phyloP scores from a whole-genome alignment of 2,329 filamentous ascomycete species.

The Phyllosticta capitalensis region DNA sequence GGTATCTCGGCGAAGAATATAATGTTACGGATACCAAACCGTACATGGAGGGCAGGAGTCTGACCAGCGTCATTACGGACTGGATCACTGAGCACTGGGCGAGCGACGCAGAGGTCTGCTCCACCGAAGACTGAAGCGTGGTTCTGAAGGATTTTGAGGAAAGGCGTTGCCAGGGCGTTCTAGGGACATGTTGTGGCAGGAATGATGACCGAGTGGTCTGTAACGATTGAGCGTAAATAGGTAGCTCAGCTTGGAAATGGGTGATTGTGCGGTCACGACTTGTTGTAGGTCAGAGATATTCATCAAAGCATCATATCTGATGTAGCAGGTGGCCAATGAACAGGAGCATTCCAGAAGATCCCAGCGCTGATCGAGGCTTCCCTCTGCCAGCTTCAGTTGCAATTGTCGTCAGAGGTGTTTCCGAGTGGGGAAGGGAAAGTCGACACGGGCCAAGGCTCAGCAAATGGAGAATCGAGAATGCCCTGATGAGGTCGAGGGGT shows the following conservation, averaged over 20 bases:
- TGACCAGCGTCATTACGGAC: slow-evolving; percentile 49
- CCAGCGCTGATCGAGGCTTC: not conserved
- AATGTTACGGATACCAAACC: slow-evolving; percentile 40
- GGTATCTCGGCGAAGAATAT: slow-evolving; percentile 46
- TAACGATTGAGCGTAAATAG: not conserved
- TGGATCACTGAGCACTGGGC: slow-evolving; percentile 51
- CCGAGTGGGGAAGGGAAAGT: not conserved
- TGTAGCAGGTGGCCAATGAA: not conserved
- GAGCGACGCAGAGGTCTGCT: slow-evolving; percentile 8
- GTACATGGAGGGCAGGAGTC: slow-evolving; percentile 44
- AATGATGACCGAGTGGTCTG: not conserved
- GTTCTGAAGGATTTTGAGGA: not conserved
- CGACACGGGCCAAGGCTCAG: not conserved
- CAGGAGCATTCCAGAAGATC: not conserved
- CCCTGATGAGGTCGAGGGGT: slow-evolving; percentile 2
- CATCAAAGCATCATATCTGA: not conserved
- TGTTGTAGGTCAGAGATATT: not conserved
- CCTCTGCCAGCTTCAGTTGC: not conserved
- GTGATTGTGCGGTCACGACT: not conserved
- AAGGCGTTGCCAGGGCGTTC: not conserved
- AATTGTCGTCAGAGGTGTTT: slow-evolving; percentile 1
- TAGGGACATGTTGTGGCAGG: not conserved
- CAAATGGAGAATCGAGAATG: no score
- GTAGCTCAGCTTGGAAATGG: not conserved
- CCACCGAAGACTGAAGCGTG: not conserved